A percentile compares a stretch with the other conserved stretches of the same genome.
These are phyloP conservation scores for Trichoderma parareesei DNA, from an alignment of 495 filamentous ascomycete genomes.

Conservation along the genomic window DNA sequence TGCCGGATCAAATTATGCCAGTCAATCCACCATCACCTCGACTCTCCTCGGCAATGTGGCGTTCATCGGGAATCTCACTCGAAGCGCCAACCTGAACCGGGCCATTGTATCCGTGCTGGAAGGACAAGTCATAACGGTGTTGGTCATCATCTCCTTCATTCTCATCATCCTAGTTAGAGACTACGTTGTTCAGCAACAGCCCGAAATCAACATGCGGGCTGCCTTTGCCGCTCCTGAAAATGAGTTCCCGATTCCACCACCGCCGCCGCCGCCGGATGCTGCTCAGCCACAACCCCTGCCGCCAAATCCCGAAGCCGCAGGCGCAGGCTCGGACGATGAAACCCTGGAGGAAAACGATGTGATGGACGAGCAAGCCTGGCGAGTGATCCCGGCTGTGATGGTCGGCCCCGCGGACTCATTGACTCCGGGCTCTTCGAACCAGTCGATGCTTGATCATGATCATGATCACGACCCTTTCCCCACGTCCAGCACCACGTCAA, in stretches of 20 bases:
- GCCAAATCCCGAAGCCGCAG: conserved; percentile 14
- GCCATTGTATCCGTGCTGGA: conserved; percentile 78
- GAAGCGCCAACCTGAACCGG: conserved; percentile 64
- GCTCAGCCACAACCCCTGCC: conserved; percentile 9
- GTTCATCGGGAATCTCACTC: conserved; percentile 65
- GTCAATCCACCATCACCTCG: not conserved
- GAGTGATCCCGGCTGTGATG: not conserved
- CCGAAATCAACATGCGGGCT: conserved; percentile 57
- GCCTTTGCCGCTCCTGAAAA: conserved; percentile 45
- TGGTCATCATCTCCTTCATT: conserved; percentile 88
- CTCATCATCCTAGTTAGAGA: conserved; percentile 92
- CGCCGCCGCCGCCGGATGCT: conserved; percentile 24
- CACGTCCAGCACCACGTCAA: not conserved
- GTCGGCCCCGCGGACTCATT: not conserved
- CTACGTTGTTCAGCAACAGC: conserved; percentile 97
- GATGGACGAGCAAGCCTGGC: not conserved
- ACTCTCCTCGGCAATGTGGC: conserved; percentile 59
- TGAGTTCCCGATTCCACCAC: conserved; percentile 37
- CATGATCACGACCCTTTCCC: not conserved
- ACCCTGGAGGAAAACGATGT: conserved; percentile 1
- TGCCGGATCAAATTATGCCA: not conserved
- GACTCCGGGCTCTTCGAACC: not conserved
- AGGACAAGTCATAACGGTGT: conserved; percentile 83
- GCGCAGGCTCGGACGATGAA: conserved; percentile 10
- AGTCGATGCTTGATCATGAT: not conserved